phyloP scores from a whole-genome alignment of 2,329 filamentous ascomycete species.

The Alternaria solani region DNA sequence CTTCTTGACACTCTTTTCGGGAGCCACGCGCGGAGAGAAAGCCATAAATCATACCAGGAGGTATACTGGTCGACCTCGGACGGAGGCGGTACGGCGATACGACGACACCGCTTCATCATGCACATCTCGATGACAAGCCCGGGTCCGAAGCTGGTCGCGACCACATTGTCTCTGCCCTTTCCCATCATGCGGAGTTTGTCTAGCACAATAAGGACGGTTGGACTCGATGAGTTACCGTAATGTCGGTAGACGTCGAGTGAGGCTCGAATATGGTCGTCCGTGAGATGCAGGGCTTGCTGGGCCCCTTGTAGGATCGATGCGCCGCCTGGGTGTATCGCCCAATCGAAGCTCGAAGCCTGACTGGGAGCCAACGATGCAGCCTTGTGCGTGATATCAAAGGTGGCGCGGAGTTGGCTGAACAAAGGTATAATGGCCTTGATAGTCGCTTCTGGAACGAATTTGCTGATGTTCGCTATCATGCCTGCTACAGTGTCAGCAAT shows the following conservation, averaged over 20 bases:
- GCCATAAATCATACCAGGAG: slow-evolving; percentile 3
- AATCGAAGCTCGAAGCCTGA: slow-evolving; percentile 70
- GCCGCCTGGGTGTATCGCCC: slow-evolving; percentile 76
- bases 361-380: slow-evolving; percentile 32
- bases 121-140: slow-evolving; percentile 75
- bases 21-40: neutral
- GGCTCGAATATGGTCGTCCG: slow-evolving; percentile 71
- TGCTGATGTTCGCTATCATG: slow-evolving; percentile 33
- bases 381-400: slow-evolving; percentile 31
- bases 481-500: slow-evolving; percentile 10
- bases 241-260: slow-evolving; percentile 73
- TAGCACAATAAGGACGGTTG: slow-evolving; percentile 74
- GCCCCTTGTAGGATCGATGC: slow-evolving; percentile 71
- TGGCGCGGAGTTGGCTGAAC: slow-evolving; percentile 41
- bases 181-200: slow-evolving; percentile 61
- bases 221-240: slow-evolving; percentile 72
- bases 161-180: slow-evolving; percentile 64
- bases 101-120: slow-evolving; percentile 62
- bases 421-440: slow-evolving; percentile 35
- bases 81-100: neutral
- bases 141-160: slow-evolving; percentile 74
- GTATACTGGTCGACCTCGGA: neutral
- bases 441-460: slow-evolving; percentile 30
- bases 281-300: slow-evolving; percentile 65
- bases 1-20: neutral